phyloP scores from a whole-genome alignment of 2,329 filamentous ascomycete genomes.

The Diplocarpon rosae region DNA sequence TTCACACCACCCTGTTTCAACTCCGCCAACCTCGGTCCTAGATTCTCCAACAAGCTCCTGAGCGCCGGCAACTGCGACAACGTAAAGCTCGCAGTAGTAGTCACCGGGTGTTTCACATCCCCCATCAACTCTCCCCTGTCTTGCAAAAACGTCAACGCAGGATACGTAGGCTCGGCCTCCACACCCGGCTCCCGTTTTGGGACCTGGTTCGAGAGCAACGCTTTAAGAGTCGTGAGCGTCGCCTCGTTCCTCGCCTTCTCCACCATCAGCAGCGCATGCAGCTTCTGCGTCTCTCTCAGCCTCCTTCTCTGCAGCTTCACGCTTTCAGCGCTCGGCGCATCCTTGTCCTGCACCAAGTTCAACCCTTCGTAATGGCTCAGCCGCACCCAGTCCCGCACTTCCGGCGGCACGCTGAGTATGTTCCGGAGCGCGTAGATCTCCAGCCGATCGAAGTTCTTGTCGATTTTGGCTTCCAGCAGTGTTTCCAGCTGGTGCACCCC shows the following conservation, averaged over 20 bases:
- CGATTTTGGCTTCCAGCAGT: slow-evolving; percentile 67
- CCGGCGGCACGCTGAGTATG: slow-evolving; percentile 61
- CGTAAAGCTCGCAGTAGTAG: slow-evolving; percentile 66
- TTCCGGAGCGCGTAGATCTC: slow-evolving; percentile 88
- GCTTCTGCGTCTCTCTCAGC: slow-evolving; percentile 65
- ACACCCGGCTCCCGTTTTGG: slow-evolving; percentile 29
- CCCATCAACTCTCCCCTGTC: slow-evolving; percentile 40
- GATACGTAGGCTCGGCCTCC: slow-evolving; percentile 11
- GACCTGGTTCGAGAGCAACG: slow-evolving; percentile 39
- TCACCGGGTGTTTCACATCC: slow-evolving; percentile 45
- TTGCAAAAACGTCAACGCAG: slow-evolving; percentile 44
- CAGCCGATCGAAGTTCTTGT: slow-evolving; percentile 76
- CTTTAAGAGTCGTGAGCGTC: slow-evolving; percentile 53
- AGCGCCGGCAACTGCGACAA: slow-evolving; percentile 75
- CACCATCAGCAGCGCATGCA: slow-evolving; percentile 57
- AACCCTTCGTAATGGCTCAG: slow-evolving; percentile 67
- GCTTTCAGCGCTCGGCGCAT: slow-evolving; percentile 50
- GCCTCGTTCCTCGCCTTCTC: slow-evolving; percentile 64
- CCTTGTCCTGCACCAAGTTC: slow-evolving; percentile 23
- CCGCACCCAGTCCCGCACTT: slow-evolving; percentile 65
- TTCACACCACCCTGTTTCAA: slow-evolving; percentile 32
- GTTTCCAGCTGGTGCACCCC: slow-evolving; percentile 80
- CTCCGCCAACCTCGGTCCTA: slow-evolving; percentile 52
- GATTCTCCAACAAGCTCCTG: slow-evolving; percentile 53
- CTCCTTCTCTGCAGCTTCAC: slow-evolving; percentile 63